Base-by-base conservation (phyloP, 192 early-diverging fungal species). In the Linnemannia schmuckeri region DNA sequence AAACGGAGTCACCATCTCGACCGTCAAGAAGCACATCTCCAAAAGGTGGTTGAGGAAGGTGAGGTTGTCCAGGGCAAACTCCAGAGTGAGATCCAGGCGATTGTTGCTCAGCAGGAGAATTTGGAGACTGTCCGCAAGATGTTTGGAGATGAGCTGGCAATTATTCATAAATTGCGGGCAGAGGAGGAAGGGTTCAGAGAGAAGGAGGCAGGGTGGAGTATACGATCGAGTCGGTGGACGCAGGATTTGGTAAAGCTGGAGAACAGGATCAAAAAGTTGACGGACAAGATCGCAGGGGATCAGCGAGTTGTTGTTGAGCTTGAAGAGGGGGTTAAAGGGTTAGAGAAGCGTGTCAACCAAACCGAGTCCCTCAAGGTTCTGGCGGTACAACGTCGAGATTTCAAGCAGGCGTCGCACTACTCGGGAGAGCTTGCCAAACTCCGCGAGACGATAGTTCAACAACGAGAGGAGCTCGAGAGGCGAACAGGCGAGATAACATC, bases 381-480 rank as follows among this genome's bases (percentile, higher is more conserved):
- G 9, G 75, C 85, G 13, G 80, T 87, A 8, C 85, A 78, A 70
- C 76, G 85, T 15, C 75, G 85, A 15, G 85, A 87, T 73, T 87
- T 87, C n/a, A 81, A 78, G 49, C 79, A 87, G 38, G 85, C 85
- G 10, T 76, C 85, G 12, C 76, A 77, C 3, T 78, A 66, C 38
- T 87, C 85, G 24, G 49, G 38, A 5, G 85, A 87, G 40, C 27
- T 87, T 0, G 22, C 72, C 4, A 63, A 42, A 27, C 61, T 54
- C 10, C 70, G 49, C 30, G 85, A 61, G 24, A 70, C 33, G 6
- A 41, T 81, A 1, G n/a, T 3, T 22, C 42, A 71, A 6, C 47
- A 70, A 30, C 54, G 71, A 30, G 1, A 35, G 15, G 79, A 87
- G n/a, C 52, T 81, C 4, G 79, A 74, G 10, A 41, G 18, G 12